These are phyloP conservation scores for Neckera pumila DNA, from an alignment of 225 moss, liverwort and hornwort genomes.

Conservation along the genomic window DNA sequence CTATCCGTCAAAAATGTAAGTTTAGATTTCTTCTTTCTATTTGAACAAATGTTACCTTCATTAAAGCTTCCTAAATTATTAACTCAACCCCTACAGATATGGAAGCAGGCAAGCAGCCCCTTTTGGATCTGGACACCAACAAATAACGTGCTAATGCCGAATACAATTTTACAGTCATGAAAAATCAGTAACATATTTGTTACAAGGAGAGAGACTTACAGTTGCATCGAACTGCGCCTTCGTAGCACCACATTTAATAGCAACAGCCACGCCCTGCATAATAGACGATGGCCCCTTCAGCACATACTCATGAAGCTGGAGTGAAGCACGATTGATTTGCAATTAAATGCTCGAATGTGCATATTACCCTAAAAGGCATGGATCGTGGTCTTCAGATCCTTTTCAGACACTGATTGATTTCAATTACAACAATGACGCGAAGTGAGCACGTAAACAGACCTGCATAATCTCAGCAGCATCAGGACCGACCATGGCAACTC, in stretches of 20 bases:
- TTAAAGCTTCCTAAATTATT: neutral
- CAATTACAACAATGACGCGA: neutral
- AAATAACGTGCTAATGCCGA: neutral
- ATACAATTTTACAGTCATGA: neutral
- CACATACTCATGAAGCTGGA: neutral
- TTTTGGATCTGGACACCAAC: neutral
- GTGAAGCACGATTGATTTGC: neutral
- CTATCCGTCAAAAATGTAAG: neutral
- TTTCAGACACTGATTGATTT: neutral
- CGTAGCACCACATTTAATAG: conserved; percentile 80
- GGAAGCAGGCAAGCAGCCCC: neutral
- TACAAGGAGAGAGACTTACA: conserved; percentile 20
- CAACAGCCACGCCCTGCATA: conserved; percentile 71
- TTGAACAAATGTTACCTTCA: neutral
- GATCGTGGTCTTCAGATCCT: neutral
- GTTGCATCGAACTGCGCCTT: conserved; percentile 93
- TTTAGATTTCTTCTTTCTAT: neutral
- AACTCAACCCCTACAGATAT: neutral
- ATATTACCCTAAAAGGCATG: neutral
- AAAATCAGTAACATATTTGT: neutral
- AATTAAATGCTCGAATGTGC: neutral
- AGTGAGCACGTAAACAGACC: conserved; percentile 13
- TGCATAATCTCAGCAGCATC: conserved; percentile 95
- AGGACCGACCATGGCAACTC: conserved; percentile 80
- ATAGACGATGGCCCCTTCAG: neutral